Conservation (phyloP, 2,329 filamentous ascomycete genomes). For the Magnaporthiopsis incrustans region DNA sequence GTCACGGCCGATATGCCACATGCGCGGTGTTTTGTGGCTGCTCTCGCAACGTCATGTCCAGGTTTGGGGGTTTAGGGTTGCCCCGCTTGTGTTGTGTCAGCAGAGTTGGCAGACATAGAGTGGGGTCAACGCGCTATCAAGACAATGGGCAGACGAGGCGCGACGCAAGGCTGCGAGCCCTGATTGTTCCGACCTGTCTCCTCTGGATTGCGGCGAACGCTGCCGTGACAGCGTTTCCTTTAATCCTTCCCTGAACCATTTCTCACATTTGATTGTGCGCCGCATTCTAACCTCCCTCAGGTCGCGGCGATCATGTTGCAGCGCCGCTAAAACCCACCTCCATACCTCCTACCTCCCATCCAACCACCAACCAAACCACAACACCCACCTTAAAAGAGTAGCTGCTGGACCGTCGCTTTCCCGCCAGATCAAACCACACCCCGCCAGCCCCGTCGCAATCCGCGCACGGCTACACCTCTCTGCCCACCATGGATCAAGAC, state of each 20-base stretch:
- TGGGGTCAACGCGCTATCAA: too few relatives aligned
- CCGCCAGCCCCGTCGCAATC: not conserved
- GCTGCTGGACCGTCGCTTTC: too few relatives aligned
- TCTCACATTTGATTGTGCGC: not conserved
- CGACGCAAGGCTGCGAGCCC: not conserved
- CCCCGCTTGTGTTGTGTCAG: not conserved
- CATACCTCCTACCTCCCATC: not conserved
- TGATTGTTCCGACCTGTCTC: not conserved
- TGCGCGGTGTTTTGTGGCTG: too few relatives aligned
- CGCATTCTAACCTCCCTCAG: not conserved
- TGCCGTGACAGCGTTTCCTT: not conserved
- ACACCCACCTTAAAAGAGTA: not conserved
- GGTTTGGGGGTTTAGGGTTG: too few relatives aligned
- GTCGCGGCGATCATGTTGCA: not conserved
- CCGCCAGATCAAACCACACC: not conserved
- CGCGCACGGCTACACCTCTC: not conserved
- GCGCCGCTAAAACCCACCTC: not conserved
- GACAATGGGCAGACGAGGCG: not conserved
- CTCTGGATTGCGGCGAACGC: not conserved
- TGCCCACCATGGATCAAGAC: conserved; percentile 44
- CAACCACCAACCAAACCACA: not conserved
- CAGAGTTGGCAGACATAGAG: not conserved
- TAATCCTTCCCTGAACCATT: not conserved
- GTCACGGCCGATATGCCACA: too few relatives aligned
- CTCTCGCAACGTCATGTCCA: too few relatives aligned